phyloP scores from a whole-genome alignment of 352 stramenopile genomes.

The Pythium insidiosum region DNA sequence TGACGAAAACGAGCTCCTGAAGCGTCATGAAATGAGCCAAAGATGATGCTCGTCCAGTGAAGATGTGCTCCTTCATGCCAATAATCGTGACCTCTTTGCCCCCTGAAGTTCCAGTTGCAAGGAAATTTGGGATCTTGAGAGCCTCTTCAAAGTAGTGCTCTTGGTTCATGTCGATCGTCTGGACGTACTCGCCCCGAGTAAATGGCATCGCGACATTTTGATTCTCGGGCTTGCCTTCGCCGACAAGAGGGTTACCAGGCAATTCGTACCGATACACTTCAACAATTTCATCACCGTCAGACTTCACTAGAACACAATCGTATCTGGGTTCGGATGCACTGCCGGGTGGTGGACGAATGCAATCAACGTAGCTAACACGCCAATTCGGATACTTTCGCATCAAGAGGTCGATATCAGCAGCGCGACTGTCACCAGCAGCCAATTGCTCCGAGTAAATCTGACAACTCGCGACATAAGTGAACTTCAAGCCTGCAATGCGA shows the following conservation, averaged over 20 bases:
- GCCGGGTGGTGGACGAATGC: slow-evolving; percentile 55
- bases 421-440: slow-evolving; percentile 51
- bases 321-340: slow-evolving; percentile 63
- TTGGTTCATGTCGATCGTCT: slow-evolving; percentile 91
- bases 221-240: slow-evolving; percentile 84
- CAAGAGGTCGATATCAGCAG: slow-evolving; percentile 96
- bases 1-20: slow-evolving; percentile 84
- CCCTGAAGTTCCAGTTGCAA: slow-evolving; percentile 63
- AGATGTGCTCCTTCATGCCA: slow-evolving; percentile 87
- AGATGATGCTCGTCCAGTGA: slow-evolving; percentile 78
- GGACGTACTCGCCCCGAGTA: slow-evolving; percentile 78
- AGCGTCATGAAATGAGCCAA: slow-evolving; percentile 85
- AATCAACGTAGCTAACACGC: slow-evolving; percentile 87
- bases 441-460: slow-evolving; percentile 86
- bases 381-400: slow-evolving; percentile 96
- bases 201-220: slow-evolving; percentile 85
- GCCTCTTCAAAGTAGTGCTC: slow-evolving; percentile 87
- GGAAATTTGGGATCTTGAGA: slow-evolving; percentile 85
- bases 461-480: slow-evolving; percentile 86
- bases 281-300: slow-evolving; percentile 78
- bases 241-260: slow-evolving; percentile 72
- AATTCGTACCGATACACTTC: slow-evolving; percentile 85
- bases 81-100: slow-evolving; percentile 75
- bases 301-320: slow-evolving; percentile 78
- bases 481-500: slow-evolving; percentile 80